Base-by-base conservation (phyloP, 1,139 yeast genomes). In the Sugiyamaella paludigena region DNA sequence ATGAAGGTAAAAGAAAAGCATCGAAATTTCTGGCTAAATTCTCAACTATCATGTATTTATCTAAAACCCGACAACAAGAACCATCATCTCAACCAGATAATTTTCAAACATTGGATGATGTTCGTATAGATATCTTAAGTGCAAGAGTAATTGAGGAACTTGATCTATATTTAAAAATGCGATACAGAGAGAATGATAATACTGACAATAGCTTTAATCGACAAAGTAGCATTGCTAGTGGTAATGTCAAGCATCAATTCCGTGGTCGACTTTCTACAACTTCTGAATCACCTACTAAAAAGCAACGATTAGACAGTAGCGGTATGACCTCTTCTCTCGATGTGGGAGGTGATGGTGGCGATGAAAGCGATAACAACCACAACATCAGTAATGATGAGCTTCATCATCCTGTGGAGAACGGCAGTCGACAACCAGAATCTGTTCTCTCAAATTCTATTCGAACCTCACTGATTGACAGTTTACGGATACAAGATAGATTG, bases 81-180 rank as follows among this genome's bases (percentile, higher is more conserved):
- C 8, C 33, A 7, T 11, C 12, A 7, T 11, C 12, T 10, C 4
- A 19, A 5, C 5, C 24, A 15, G 24, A 30, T 12, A 16, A 28
- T 38, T 8, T n/a, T 11, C 43, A 11, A 11, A 27, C 30, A 39
- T 13, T 24, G 29, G 28, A 39, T 15, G 37, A 35, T 29, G 36
- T 42, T 29, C 45, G 45, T 27, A 42, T 42, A 47, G 97, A 88
- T 67, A 72, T 86, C 11, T 70, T 88, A 50, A 83, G 94, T 63
- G 92, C 94, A 2, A 72, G 94, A 57, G 84, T 87, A 1, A 77
- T 87, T 36, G 87, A 84, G 58, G 95, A 88, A 63, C 78, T 87
- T 16, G 77, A 75, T 34, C 46, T 52, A n/a, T 56, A 61, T 26
- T 44, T 64, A 36, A 54, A 58, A 41, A 35, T 40, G 37, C 58